Conservation (phyloP, 495 filamentous ascomycete genomes). For the Wilcoxina mikolae region DNA sequence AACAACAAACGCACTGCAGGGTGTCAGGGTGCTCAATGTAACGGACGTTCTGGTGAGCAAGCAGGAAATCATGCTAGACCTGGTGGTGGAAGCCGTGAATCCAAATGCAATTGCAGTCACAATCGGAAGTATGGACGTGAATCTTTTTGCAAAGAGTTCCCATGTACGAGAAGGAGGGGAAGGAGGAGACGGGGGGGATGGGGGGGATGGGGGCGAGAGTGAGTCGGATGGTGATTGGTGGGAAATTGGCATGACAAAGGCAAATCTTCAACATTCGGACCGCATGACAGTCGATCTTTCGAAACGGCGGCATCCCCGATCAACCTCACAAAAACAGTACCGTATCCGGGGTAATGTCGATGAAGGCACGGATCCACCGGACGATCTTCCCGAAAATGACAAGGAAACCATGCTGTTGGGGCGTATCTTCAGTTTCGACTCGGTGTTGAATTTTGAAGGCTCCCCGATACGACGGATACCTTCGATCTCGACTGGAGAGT, state of each 20-base stretch:
- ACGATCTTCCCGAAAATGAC: conserved; percentile 44
- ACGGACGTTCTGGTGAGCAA: conserved; percentile 83
- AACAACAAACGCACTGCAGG: conserved; percentile 71
- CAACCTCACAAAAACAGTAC: neutral
- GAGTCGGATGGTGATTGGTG: conserved; percentile 28
- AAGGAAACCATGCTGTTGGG: conserved; percentile 79
- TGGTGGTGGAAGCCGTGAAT: conserved; percentile 76
- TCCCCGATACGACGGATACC: conserved; percentile 58
- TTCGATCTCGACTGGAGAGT: conserved; percentile 60
- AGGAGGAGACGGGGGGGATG: conserved; percentile 37
- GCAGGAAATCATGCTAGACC: conserved; percentile 88
- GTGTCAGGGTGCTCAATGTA: conserved; percentile 61
- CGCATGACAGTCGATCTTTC: neutral
- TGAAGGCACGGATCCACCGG: conserved; percentile 54
- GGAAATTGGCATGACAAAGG: conserved; percentile 6
- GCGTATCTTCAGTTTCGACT: conserved; percentile 72
- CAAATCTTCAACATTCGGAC: neutral
- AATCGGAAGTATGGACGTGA: conserved; percentile 69
- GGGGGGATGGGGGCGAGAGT: conserved; percentile 26
- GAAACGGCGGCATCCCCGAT: neutral
- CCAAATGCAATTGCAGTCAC: conserved; percentile 79
- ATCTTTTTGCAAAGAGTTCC: conserved; percentile 84
- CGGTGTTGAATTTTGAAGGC: conserved; percentile 69
- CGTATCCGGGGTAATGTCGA: conserved; percentile 36
- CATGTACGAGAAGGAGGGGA: conserved; percentile 62